A percentile compares a stretch with the other conserved stretches of the same genome.
Conservation (phyloP, 2,329 filamentous ascomycete genomes). For the Epichloe gansuensis region DNA sequence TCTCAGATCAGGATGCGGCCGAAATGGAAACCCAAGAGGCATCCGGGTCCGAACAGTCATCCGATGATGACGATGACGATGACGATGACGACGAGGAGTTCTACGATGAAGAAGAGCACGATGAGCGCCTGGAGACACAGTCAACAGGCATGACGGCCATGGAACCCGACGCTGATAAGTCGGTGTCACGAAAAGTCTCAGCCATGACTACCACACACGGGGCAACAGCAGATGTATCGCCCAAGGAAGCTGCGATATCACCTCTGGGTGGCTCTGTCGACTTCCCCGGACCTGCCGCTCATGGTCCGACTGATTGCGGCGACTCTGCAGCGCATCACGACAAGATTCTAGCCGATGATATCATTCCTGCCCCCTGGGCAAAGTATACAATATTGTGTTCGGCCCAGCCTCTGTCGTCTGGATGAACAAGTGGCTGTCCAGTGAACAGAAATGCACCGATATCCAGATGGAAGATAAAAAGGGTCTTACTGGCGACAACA, state of each 20-base stretch:
- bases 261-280: constrained; percentile 39
- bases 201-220: constrained; percentile 34
- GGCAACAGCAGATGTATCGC: constrained; percentile 27
- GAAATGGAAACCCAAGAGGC: constrained; percentile 35
- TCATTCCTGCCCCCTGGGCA: constrained; percentile 76
- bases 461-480: constrained; percentile 76
- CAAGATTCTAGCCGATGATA: constrained; percentile 71
- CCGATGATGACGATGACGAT: constrained; percentile 55
- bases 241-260: constrained; percentile 30
- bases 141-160: constrained; percentile 26
- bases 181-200: constrained; percentile 61
- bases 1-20: constrained; percentile 28
- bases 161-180: constrained; percentile 48
- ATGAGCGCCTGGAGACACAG: constrained; percentile 54
- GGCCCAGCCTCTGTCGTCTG: constrained; percentile 68
- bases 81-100: constrained; percentile 54
- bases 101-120: constrained; percentile 70
- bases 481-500: constrained; percentile 63
- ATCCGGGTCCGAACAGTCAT: constrained; percentile 46
- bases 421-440: constrained; percentile 75
- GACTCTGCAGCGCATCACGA: constrained; percentile 74
- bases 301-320: constrained; percentile 74
- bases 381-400: constrained; percentile 81
- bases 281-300: constrained; percentile 74
- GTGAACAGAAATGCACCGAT: constrained; percentile 84